A percentile compares a stretch with the other conserved stretches of the same genome.
These are phyloP conservation scores for Penicillium polonicum DNA, from an alignment of 2,329 filamentous ascomycete genomes.

Conservation along the genomic window DNA sequence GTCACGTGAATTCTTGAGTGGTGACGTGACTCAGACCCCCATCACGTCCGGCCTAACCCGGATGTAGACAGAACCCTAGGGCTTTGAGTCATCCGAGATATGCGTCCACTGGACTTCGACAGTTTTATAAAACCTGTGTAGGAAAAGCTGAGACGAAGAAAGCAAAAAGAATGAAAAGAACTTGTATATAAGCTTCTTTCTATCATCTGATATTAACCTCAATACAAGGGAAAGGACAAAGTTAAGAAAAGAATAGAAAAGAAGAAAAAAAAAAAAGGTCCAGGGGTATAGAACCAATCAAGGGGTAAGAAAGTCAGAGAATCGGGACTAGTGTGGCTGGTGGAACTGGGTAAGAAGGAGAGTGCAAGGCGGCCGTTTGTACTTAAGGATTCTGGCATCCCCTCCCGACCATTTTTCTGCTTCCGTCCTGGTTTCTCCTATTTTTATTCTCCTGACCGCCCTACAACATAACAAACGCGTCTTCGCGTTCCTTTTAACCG, in stretches of 20 bases:
- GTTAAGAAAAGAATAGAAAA: neutral
- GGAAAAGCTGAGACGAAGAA: neutral
- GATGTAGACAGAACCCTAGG: conserved; percentile 23
- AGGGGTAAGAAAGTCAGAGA: conserved; percentile 11
- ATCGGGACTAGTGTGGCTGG: conserved; percentile 18
- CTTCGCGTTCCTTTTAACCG: conserved; percentile 18
- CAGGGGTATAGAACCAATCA: conserved; percentile 21
- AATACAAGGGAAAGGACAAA: neutral
- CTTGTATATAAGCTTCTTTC: too few species aligned
- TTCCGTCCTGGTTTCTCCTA: conserved; percentile 22
- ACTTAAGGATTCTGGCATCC: conserved; percentile 31
- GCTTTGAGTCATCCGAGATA: conserved; percentile 12
- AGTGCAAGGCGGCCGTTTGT: conserved; percentile 20
- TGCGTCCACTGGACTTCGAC: neutral
- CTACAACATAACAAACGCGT: conserved; percentile 22
- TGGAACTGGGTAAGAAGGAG: conserved; percentile 22
- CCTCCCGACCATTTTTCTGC: conserved; percentile 24
- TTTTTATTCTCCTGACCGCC: conserved; percentile 18
- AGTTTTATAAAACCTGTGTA: neutral
- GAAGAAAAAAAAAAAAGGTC: conserved; percentile 4
- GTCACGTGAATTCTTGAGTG: conserved; percentile 17
- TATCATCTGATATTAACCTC: neutral
- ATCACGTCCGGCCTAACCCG: conserved; percentile 18
- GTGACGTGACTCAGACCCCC: conserved; percentile 19
- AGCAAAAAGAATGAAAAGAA: neutral